Conservation (phyloP, 345 rosid species). For the Eucalyptus sp. region DNA sequence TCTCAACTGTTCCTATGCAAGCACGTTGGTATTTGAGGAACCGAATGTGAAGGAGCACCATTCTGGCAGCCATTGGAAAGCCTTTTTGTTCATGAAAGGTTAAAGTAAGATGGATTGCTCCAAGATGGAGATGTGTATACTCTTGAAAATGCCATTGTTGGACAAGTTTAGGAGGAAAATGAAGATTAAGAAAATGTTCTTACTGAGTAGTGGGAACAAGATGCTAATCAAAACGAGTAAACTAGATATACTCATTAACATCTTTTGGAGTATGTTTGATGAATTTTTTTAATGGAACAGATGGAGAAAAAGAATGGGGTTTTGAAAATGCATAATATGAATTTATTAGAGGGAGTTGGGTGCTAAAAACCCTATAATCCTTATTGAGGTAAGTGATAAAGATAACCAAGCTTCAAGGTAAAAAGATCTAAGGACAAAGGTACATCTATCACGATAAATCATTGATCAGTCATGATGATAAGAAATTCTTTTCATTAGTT, state of each 20-base stretch:
- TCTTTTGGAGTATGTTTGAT: background rate
- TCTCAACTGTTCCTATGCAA: background rate
- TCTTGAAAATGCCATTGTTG: background rate
- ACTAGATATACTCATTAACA: too few relatives aligned
- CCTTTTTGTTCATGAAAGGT: background rate
- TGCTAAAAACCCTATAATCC: too few relatives aligned
- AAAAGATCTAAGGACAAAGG: too few relatives aligned
- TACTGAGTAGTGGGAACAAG: background rate
- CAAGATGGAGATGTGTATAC: background rate
- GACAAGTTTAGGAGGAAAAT: background rate
- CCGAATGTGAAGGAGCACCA: background rate
- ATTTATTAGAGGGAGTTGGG: too few relatives aligned
- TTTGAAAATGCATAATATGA: too few relatives aligned
- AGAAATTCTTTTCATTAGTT: too few relatives aligned
- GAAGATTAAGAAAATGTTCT: background rate
- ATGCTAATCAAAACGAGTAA: too few relatives aligned
- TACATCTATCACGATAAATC: too few relatives aligned
- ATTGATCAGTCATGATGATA: accelerated
- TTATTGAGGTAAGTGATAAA: too few relatives aligned
- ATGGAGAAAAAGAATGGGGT: too few relatives aligned
- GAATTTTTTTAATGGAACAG: too few relatives aligned
- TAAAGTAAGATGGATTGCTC: background rate
- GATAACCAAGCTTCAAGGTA: too few relatives aligned
- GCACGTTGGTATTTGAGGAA: background rate
- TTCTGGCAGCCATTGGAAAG: accelerated